These are phyloP conservation scores for Fusarium fujikuroi DNA, from an alignment of 2,329 filamentous ascomycete genomes.

Conservation along the genomic window DNA sequence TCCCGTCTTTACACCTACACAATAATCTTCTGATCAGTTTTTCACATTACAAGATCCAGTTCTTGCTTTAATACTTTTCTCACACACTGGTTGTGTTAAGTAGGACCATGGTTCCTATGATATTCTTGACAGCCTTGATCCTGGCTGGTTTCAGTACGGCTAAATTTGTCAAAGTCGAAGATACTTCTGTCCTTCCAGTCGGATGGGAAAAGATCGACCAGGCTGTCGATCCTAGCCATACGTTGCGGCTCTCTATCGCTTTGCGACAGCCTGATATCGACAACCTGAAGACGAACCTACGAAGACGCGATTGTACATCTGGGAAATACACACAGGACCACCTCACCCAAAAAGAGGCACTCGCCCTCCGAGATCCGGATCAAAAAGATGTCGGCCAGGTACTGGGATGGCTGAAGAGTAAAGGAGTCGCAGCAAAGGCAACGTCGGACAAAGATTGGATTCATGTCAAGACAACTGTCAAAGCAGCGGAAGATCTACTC, in stretches of 20 bases:
- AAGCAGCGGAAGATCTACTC: constrained; percentile 54
- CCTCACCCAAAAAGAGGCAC: constrained; percentile 52
- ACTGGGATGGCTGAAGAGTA: constrained; percentile 54
- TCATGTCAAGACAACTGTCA: constrained; percentile 54
- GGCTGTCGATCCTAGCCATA: constrained; percentile 37
- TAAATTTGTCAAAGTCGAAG: constrained; percentile 42
- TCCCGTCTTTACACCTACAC: background rate
- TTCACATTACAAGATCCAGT: background rate
- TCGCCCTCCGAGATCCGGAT: constrained; percentile 50
- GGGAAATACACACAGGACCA: constrained; percentile 37
- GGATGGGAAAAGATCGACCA: constrained; percentile 46
- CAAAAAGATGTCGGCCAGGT: constrained; percentile 51
- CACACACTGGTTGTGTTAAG: background rate
- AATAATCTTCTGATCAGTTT: background rate
- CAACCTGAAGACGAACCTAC: constrained; percentile 41
- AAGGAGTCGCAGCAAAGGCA: constrained; percentile 49
- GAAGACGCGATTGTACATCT: constrained; percentile 18
- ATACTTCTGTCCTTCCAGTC: constrained; percentile 42
- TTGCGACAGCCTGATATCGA: constrained; percentile 48
- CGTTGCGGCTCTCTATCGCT: constrained; percentile 48
- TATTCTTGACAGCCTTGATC: constrained; percentile 28
- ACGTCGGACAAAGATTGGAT: constrained; percentile 54
- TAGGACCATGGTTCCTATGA: constrained; percentile 28
- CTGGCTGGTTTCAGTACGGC: constrained; percentile 41
- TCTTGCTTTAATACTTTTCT: background rate